Evolutionary conservation across 495 filamentous ascomycete species (phyloP).

Genomic region (Tuber borchii): DNA sequence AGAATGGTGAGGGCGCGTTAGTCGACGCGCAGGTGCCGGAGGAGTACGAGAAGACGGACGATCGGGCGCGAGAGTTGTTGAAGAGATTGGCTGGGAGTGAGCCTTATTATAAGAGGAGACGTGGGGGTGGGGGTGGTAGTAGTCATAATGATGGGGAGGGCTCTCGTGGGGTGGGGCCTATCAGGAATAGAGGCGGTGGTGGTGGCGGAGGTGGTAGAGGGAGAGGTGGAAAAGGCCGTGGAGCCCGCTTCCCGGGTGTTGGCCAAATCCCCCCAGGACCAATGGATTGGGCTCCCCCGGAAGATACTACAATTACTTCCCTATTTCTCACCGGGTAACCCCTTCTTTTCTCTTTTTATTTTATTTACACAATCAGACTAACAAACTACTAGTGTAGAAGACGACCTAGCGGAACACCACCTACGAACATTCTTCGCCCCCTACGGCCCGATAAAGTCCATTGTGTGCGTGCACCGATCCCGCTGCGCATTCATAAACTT

Average conservation of each 20-base stretch:
- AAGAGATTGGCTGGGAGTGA: constrained; percentile 80
- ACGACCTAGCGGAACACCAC: constrained; percentile 87
- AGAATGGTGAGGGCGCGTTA: constrained; percentile 90
- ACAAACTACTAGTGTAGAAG: constrained; percentile 56
- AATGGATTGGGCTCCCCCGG: constrained; percentile 74
- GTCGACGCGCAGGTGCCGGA: constrained; percentile 79
- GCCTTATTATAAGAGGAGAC: constrained; percentile 78
- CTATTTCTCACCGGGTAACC: constrained; percentile 74
- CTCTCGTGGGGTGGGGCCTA: constrained; percentile 55
- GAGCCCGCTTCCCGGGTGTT: constrained; percentile 61
- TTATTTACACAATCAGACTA: not conserved
- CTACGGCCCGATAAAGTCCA: constrained; percentile 77
- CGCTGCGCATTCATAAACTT: constrained; percentile 97
- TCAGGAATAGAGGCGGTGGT: constrained; percentile 60
- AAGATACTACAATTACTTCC: constrained; percentile 76
- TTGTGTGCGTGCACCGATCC: constrained; percentile 92
- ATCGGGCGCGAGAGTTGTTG: constrained; percentile 85
- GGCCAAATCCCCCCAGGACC: constrained; percentile 69
- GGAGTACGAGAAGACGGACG: constrained; percentile 93
- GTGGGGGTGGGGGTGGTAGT: constrained; percentile 50
- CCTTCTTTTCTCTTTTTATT: not conserved
- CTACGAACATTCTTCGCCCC: constrained; percentile 82
- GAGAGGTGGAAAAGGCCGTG: constrained; percentile 46
- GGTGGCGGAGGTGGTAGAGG: constrained; percentile 47
- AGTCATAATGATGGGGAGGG: constrained; percentile 46